Base-by-base conservation (phyloP, 331 rosid genomes). In the Ulmus americana region DNA sequence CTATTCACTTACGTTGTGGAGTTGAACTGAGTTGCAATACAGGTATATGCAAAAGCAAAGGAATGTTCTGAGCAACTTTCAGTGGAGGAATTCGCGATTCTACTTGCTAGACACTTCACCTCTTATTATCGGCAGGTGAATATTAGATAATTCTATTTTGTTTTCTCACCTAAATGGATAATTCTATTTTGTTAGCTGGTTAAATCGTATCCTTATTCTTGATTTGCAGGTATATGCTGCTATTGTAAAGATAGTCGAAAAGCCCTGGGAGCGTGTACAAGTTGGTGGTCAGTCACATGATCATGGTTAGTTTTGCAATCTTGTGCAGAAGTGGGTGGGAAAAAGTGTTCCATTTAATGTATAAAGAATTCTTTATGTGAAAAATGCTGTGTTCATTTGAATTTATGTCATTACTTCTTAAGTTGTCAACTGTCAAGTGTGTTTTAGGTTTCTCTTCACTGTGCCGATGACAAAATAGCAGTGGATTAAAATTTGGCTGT, bases 11-110 rank as follows among this genome's bases (percentile, higher is more conserved):
- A 60, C 15, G 15, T 40, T 44, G 73, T 63, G 43, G 51, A 72
- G 59, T 50, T 61, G 46, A 52, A 45, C 45, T n/a, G 50, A 52
- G 48, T 40, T 84, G 39, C 58, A 22, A 16, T 66, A 3, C 77
- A 92, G 98, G 98, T 89, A 28, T 89, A 92, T 73, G 98, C 71
- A 1, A 92, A 83, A 76, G 96, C 96, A 28, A 92, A 92, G 85
- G 97, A 92, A 67, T 83, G 85, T 47, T 68, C 84, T 0, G 89
- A 83, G 48, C 80, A 75, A 56, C 74, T 83, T 63, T 85, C 98
- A 13, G 86, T 65, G 43, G 97, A 92, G 75, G 85, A 83, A 35
- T 92, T 86, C 73, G 94, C 98, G 12, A 70, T 92, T 82, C 7
- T 39, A 40, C 98, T 92, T 72, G 95, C 95, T 6, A 85, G 79